Base-by-base conservation (phyloP, 2,329 filamentous ascomycete species). In the Emydomyces testavorans region DNA sequence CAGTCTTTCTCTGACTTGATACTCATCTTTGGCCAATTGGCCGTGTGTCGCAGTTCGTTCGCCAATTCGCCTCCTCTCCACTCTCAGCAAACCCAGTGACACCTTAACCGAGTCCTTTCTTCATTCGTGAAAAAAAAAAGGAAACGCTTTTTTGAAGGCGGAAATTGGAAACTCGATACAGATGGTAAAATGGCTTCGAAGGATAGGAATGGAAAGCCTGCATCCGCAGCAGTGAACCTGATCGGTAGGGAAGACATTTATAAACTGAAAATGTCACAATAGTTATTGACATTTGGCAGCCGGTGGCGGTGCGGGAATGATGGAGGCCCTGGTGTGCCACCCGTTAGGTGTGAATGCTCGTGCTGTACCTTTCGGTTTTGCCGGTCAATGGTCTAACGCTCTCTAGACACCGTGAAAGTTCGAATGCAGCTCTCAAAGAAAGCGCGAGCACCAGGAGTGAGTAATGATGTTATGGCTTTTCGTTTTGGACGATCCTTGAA, bases 341-440 rank as follows among this genome's bases (percentile, higher is more conserved):
- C 92, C 92, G 53, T 77, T 96, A 50, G 85, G 85, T 90, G 76
- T 59, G 75, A 58, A 21, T 20, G 11, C n/a, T 36, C 20, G 13
- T 26, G 1, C 20, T 21, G 16, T 16, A 40, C 31, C 13, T 20
- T 24, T 32, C 24, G 15, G n/a, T 13, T 20, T 10, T 10, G 5
- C 23, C 2, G 26, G 34, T 31, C 11, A 56, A 53, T 54, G 46
- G 49, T 51, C 50, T 64, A 51, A 57, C 57, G 51, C 4, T 48
- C 45, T 56, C 51, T 54, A 85, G 87, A 95, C 68, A 95, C 89
- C 51, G 94, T 96, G 74, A 95, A 98, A 77, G 92, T 98, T 53
- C 88, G 92, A 58, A 98, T 98, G 93, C 92, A 98, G 72, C 82
- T 98, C 52, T 96, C 92, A 48, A 78, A 83, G 56, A 80, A 92